phyloP scores from a whole-genome alignment of 2,329 filamentous ascomycete genomes.

The Fusarium heterosporum region DNA sequence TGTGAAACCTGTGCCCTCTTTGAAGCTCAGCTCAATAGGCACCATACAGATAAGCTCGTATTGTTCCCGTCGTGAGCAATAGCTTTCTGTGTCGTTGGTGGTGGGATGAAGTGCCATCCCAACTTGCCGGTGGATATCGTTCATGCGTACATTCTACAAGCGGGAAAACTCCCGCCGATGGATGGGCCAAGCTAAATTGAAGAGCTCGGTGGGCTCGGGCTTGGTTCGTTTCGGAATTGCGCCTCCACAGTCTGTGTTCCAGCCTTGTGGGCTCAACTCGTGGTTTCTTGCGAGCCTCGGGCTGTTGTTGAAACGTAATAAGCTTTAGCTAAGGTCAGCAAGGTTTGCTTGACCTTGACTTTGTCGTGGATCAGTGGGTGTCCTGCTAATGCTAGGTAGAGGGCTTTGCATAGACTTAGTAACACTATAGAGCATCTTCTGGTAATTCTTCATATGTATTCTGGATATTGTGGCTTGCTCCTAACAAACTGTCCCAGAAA shows the following conservation, averaged over 20 bases:
- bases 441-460: background rate
- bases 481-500: slow-evolving; percentile 12
- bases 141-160: slow-evolving; percentile 21
- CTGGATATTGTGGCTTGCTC: slow-evolving; percentile 15
- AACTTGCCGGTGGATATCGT: slow-evolving; percentile 24
- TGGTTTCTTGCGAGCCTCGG: background rate
- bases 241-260: slow-evolving; percentile 33
- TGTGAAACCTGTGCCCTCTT: slow-evolving; percentile 24
- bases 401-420: no score
- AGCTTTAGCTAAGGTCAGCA: slow-evolving; percentile 8
- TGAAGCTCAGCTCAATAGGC: slow-evolving; percentile 9
- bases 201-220: slow-evolving; percentile 3
- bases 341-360: background rate
- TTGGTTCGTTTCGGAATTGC: slow-evolving; percentile 8
- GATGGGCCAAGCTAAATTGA: slow-evolving; percentile 17
- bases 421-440: no score
- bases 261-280: slow-evolving; percentile 31
- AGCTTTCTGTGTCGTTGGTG: slow-evolving; percentile 4
- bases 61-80: background rate
- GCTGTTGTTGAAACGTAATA: slow-evolving; percentile 4
- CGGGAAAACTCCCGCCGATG: slow-evolving; percentile 28
- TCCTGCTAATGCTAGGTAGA: background rate
- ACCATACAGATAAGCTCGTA: slow-evolving; percentile 29
- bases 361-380: background rate
- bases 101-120: slow-evolving; percentile 32